These are phyloP conservation scores for Combretum micranthum DNA, from an alignment of 345 rosid genomes.

Conservation along the genomic window DNA sequence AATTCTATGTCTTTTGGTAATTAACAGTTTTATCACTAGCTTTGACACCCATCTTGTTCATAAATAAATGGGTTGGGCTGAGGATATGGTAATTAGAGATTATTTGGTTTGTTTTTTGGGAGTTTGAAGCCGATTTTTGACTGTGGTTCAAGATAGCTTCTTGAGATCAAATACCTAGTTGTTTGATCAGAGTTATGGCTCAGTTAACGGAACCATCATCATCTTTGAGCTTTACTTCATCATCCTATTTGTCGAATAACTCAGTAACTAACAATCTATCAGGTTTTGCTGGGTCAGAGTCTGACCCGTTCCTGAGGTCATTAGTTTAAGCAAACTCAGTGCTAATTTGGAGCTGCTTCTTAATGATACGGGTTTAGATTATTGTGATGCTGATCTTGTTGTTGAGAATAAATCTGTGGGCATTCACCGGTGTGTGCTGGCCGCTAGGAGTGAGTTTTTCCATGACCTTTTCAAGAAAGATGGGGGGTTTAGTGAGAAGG, in stretches of 20 bases:
- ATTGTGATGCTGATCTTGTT: constrained; percentile 74
- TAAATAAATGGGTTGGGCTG: no score
- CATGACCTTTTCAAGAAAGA: constrained; percentile 50
- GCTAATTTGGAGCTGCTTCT: constrained; percentile 69
- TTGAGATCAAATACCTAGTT: constrained; percentile 2
- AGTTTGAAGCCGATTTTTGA: not conserved
- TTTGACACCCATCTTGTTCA: not conserved
- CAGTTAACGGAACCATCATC: constrained; percentile 66
- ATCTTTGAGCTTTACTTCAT: constrained; percentile 67
- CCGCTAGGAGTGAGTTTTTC: constrained; percentile 81
- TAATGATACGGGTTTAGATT: constrained; percentile 38
- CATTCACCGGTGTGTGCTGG: constrained; percentile 77
- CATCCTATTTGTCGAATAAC: constrained; percentile 47
- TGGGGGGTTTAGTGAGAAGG: constrained; percentile 32
- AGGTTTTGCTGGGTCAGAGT: constrained; percentile 26
- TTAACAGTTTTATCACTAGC: not conserved
- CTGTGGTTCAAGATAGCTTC: constrained; percentile 4
- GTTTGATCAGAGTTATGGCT: constrained; percentile 34
- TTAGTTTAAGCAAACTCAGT: constrained; percentile 72
- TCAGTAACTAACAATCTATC: constrained; percentile 30
- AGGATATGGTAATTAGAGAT: not conserved
- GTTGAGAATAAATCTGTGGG: constrained; percentile 54
- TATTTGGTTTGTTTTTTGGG: not conserved
- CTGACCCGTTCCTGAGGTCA: constrained; percentile 39
- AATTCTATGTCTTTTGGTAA: no score